Evolutionary conservation across 306 rosid species (phyloP).

Genomic region (Mimosa bimucronata): DNA sequence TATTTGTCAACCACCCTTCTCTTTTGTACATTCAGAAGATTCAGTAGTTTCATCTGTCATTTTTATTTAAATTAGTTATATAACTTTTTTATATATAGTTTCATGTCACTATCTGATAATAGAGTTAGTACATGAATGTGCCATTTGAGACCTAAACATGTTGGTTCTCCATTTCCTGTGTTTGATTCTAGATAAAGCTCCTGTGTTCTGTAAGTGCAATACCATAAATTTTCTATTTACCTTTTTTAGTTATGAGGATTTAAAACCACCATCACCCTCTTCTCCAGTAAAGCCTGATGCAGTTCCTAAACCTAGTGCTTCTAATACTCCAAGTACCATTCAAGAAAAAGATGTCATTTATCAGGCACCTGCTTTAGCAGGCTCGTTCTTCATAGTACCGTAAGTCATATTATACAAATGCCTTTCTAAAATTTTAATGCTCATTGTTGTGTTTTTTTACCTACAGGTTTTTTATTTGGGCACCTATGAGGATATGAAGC

Average conservation of each 20-base stretch:
- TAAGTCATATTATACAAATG: constrained; percentile 40
- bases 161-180: background rate
- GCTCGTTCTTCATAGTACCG: constrained; percentile 27
- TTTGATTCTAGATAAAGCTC: constrained; percentile 14
- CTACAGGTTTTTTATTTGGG: constrained; percentile 28
- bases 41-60: background rate
- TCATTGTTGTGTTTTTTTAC: constrained; percentile 18
- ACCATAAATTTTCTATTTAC: background rate
- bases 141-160: background rate
- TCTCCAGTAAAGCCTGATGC: background rate
- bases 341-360: constrained; percentile 5
- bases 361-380: background rate
- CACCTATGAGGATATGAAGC: constrained; percentile 67
- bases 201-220: background rate
- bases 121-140: background rate
- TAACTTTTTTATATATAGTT: background rate
- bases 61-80: background rate
- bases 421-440: background rate
- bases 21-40: background rate
- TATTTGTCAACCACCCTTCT: constrained; percentile 22
- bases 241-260: constrained; percentile 5
- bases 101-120: background rate
- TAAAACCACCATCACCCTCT: constrained; percentile 2
- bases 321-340: background rate
- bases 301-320: background rate